Base-by-base conservation (phyloP, 352 stramenopile genomes). In the Globisporangium recalcitrans region DNA sequence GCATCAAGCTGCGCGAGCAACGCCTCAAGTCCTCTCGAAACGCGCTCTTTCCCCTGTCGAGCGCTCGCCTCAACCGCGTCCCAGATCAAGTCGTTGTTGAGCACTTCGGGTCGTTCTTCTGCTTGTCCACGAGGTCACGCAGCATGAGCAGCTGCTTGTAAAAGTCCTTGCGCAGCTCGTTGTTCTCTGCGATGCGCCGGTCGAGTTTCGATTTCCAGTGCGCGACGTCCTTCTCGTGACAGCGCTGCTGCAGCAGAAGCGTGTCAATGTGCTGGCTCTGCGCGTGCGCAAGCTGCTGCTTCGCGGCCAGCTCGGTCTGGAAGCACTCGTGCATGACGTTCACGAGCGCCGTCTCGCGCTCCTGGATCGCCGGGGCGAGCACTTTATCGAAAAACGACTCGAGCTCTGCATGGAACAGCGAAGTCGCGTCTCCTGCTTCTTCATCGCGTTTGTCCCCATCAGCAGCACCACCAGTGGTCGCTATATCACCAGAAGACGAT, bases 121-220 rank as follows among this genome's bases (percentile, higher is more conserved):
- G 77, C 58, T 79, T 84, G 55, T 67, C 68, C 58, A 91, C 77
- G 38, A 89, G 70, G 10, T 91, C 82, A 14, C 80, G 76, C 60
- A 91, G 70, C 78, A 89, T 78, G 10, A 89, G 70, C 22, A 91
- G 60, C 47, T 91, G 80, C 60, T 85, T 80, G 68, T 88, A 90
- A 47, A 80, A 85, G 58, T 87, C 72, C 59, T 90, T 90, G 47
- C 82, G 80, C 54, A 89, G 63, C 24, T 67, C 71, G 46, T 88
- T 85, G 64, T 77, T 88, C 55, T 88, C 80, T 22, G 77, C 75
- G 48, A 85, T 71, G 38, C 82, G 78, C 11, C 80, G 75, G 54
- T 90, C 78, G 3, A 91, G 69, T 61, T 85, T 81, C 11, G 78
- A 77, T 52, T 87, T 72, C 21, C 82, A 58, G 53, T 82, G 74